Conservation (phyloP, 1,284 basidiomycete species). For the Heliocybe sulcata region DNA sequence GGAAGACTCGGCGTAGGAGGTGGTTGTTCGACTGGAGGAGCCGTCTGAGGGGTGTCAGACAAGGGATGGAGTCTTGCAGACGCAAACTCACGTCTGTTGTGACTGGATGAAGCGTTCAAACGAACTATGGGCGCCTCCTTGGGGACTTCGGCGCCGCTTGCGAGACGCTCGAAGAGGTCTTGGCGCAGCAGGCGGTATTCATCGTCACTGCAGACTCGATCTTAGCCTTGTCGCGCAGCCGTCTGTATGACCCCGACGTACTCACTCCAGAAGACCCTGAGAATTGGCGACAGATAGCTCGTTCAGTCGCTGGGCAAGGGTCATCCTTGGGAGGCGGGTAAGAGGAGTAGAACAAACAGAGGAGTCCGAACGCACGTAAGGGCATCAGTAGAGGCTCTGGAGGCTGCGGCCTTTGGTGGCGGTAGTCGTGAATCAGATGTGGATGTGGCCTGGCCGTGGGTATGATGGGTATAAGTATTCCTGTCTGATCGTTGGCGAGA, state of each 20-base stretch:
- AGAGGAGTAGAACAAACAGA: conserved; percentile 6
- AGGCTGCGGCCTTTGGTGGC: conserved; percentile 7
- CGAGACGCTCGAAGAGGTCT: conserved; percentile 68
- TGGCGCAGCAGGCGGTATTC: conserved; percentile 72
- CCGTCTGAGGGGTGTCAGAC: not conserved
- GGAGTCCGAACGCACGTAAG: conserved; percentile 50
- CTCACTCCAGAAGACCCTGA: conserved; percentile 69
- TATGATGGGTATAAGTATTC: conserved; percentile 14
- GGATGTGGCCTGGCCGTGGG: conserved; percentile 3
- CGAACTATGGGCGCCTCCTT: conserved; percentile 56
- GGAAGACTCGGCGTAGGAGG: conserved; percentile 38
- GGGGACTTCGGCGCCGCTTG: conserved; percentile 47
- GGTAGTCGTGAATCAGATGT: conserved; percentile 9
- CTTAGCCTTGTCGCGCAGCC: not conserved
- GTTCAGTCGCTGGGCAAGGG: conserved; percentile 68
- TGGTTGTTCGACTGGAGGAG: conserved; percentile 33
- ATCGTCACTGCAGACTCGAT: conserved; percentile 46
- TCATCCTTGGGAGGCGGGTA: conserved; percentile 37
- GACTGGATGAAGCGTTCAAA: conserved; percentile 18
- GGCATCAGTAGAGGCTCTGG: conserved; percentile 38
- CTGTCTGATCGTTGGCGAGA: conserved; percentile 14
- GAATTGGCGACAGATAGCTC: conserved; percentile 73
- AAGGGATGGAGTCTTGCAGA: no score
- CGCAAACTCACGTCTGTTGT: no score
- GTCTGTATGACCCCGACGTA: conserved; percentile 9